Percentiles rank a stretch among this genome's conserved stretches.
These are phyloP conservation scores for Grigorovia yakushimaensis DNA, from an alignment of 805 yeast genomes.

Conservation along the genomic window DNA sequence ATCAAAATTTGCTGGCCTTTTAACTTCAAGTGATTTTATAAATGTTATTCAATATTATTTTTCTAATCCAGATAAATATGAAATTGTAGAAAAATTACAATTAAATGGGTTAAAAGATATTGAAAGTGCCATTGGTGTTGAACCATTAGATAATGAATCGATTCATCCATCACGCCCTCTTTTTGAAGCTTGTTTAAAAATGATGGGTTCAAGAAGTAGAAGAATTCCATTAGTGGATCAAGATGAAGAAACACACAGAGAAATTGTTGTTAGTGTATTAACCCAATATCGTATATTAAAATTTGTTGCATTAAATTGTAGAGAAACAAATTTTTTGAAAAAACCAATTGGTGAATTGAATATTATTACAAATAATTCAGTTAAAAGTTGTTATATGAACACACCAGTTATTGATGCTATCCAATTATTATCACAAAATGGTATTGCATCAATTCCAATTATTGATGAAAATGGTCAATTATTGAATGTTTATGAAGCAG, in stretches of 20 bases:
- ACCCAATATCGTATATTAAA: conserved; percentile 94
- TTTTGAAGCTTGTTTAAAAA: conserved; percentile 86
- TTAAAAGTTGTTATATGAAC: conserved; percentile 77
- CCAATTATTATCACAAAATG: conserved; percentile 60
- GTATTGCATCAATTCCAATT: conserved; percentile 91
- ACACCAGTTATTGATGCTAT: conserved; percentile 94
- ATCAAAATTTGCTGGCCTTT: conserved; percentile 85
- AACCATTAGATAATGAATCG: conserved; percentile 73
- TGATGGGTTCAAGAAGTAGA: conserved; percentile 81
- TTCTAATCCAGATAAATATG: conserved; percentile 79
- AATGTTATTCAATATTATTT: conserved; percentile 92
- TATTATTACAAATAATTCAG: conserved; percentile 44
- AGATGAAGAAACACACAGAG: conserved; percentile 86
- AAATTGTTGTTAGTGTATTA: conserved; percentile 87
- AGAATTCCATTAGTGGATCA: conserved; percentile 91
- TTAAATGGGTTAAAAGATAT: conserved; percentile 78
- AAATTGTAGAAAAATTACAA: conserved; percentile 75
- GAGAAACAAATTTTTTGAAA: conserved; percentile 76
- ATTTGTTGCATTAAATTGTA: conserved; percentile 92
- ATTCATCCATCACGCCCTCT: conserved; percentile 86
- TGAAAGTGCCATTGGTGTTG: conserved; percentile 79
- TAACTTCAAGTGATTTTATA: conserved; percentile 86
- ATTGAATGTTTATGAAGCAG: conserved; percentile 90
- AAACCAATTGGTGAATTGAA: conserved; percentile 64
- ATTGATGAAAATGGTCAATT: conserved; percentile 60